Conservation (phyloP, 192 early-diverging fungal genomes). For the Coemansia sp. region DNA sequence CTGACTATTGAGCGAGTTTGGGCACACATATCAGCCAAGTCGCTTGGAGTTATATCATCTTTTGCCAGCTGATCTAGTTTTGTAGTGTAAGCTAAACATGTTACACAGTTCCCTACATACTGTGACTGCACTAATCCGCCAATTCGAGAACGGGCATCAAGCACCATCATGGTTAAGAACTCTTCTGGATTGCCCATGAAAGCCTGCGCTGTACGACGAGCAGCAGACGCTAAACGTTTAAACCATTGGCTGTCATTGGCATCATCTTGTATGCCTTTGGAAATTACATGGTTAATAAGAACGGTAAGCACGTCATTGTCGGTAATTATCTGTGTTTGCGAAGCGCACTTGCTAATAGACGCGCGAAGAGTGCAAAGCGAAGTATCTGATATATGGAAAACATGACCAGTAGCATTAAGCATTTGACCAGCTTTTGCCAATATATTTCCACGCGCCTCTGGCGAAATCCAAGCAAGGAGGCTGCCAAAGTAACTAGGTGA, state of each 20-base stretch:
- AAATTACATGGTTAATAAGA: conserved; percentile 3
- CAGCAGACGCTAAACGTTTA: background rate
- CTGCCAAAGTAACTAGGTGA: conserved; percentile 5
- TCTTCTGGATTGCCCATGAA: background rate
- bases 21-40: conserved; percentile 8
- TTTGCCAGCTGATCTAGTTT: background rate
- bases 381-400: conserved; percentile 14
- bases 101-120: conserved; percentile 9
- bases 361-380: background rate
- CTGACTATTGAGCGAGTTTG: background rate
- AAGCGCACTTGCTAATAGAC: background rate
- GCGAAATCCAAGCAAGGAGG: conserved; percentile 13
- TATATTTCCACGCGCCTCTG: conserved; percentile 4
- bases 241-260: background rate
- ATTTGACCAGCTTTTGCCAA: background rate
- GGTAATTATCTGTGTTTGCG: background rate
- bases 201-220: background rate
- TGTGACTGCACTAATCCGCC: background rate
- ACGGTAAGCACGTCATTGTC: conserved; percentile 26
- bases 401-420: background rate
- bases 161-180: conserved; percentile 10
- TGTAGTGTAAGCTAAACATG: background rate
- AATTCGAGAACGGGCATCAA: conserved; percentile 16
- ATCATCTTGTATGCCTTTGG: background rate
- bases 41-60: background rate